Conservation (phyloP, 2,329 filamentous ascomycete species). For the Emericellopsis cladophorae region DNA sequence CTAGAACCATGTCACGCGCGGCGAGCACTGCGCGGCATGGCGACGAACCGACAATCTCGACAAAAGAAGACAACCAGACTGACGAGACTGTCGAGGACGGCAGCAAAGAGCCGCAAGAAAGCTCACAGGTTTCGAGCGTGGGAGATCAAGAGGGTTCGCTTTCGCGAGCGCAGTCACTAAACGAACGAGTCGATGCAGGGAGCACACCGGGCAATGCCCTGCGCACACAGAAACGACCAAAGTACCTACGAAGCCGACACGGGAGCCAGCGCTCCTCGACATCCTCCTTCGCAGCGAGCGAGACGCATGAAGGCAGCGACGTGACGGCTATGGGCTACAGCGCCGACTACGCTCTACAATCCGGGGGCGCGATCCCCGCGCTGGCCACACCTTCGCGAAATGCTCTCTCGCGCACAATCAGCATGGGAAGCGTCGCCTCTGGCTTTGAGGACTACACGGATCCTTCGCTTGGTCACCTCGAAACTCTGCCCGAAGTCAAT, state of each 20-base stretch:
- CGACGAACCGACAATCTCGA: background rate
- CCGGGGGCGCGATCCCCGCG: constrained; percentile 59
- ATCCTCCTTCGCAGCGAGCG: constrained; percentile 45
- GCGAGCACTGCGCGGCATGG: constrained; percentile 24
- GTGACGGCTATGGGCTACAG: constrained; percentile 48
- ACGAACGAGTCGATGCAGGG: constrained; percentile 27
- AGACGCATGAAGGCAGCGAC: constrained; percentile 55
- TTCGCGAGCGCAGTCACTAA: constrained; percentile 16
- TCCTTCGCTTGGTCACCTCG: constrained; percentile 29
- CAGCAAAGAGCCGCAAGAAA: constrained; percentile 12
- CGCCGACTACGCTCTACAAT: constrained; percentile 71
- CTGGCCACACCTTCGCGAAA: constrained; percentile 31
- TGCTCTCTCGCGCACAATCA: constrained; percentile 61
- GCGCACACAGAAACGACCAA: constrained; percentile 32
- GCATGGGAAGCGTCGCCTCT: constrained; percentile 81
- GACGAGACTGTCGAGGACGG: constrained; percentile 11
- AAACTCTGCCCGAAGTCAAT: constrained; percentile 36
- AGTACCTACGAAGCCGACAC: constrained; percentile 44
- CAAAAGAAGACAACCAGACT: constrained; percentile 7
- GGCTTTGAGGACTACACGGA: constrained; percentile 42
- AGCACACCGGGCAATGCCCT: constrained; percentile 32
- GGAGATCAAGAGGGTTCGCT: constrained; percentile 14
- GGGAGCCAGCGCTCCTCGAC: constrained; percentile 47
- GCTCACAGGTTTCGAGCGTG: constrained; percentile 12
- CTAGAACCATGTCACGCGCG: constrained; percentile 38